phyloP scores from a whole-genome alignment of 1,284 basidiomycete species.

The Naganishia sp. region DNA sequence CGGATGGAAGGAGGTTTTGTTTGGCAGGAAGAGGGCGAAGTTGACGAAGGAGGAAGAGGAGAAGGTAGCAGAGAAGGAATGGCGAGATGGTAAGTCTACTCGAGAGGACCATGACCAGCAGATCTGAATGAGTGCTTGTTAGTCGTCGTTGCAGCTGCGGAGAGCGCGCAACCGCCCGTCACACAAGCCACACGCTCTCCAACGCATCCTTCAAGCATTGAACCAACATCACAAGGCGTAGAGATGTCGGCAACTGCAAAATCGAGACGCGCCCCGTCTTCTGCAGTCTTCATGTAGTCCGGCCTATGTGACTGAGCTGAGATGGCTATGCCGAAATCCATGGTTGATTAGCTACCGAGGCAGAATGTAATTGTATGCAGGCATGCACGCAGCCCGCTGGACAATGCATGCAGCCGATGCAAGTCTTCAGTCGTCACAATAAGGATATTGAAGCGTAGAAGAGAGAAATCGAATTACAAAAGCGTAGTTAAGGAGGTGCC shows the following conservation, averaged over 20 bases:
- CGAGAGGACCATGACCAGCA: not conserved
- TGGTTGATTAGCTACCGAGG: too few relatives aligned
- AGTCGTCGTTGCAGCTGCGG: constrained; percentile 21
- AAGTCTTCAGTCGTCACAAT: not conserved
- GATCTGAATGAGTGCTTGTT: not conserved
- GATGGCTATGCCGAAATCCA: too few relatives aligned
- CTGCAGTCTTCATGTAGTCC: constrained; percentile 28
- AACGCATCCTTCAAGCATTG: constrained; percentile 4
- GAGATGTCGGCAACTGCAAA: not conserved
- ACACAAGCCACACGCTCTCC: not conserved
- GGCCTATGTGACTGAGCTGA: not conserved
- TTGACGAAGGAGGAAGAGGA: constrained; percentile 35
- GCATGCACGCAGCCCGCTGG: not conserved
- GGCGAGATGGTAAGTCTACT: constrained; percentile 38
- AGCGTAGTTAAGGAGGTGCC: not conserved
- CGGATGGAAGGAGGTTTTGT: constrained; percentile 48
- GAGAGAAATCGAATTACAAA: constrained; percentile 23
- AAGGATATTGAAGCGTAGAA: not conserved
- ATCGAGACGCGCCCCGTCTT: constrained; percentile 20
- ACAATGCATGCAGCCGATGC: not conserved
- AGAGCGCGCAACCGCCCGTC: not conserved
- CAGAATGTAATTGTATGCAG: too few relatives aligned
- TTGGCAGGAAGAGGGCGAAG: constrained; percentile 41
- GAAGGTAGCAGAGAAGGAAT: constrained; percentile 37
- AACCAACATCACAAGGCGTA: constrained; percentile 11